phyloP scores from a whole-genome alignment of 305 asterid species.

The Fraxinus latifolia region DNA sequence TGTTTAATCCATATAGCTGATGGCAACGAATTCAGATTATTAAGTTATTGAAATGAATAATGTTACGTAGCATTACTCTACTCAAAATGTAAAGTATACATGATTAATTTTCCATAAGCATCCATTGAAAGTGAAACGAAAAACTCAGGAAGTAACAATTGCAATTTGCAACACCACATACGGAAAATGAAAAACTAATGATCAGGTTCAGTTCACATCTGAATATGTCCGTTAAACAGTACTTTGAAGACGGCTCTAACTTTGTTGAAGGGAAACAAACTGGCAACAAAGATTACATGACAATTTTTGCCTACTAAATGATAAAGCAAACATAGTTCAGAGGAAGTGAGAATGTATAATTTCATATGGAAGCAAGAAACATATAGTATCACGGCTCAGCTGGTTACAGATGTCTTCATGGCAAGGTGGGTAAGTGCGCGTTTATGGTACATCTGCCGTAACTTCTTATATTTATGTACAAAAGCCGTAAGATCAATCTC shows the following conservation, averaged over 20 bases:
- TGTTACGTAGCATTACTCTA: not conserved
- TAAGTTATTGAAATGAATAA: not conserved
- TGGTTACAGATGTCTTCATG: slow-evolving; percentile 60
- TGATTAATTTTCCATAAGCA: not conserved
- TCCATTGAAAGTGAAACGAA: not conserved
- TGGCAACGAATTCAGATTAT: not conserved
- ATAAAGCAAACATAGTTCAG: not conserved
- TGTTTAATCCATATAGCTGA: not conserved
- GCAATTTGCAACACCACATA: not conserved
- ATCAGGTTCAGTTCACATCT: not conserved
- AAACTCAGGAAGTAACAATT: not conserved
- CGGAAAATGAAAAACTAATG: not conserved
- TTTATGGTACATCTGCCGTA: slow-evolving; percentile 61
- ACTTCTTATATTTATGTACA: slow-evolving; percentile 76
- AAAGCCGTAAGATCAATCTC: slow-evolving; percentile 69
- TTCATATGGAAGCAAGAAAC: not conserved
- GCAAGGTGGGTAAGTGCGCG: slow-evolving; percentile 83
- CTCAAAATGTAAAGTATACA: not conserved
- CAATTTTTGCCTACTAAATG: not conserved
- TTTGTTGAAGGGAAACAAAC: not conserved
- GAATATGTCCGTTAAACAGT: not conserved
- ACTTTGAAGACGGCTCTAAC: not conserved
- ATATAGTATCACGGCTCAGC: slow-evolving; percentile 29
- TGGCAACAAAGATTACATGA: not conserved
- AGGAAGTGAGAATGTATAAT: not conserved